Conservation (phyloP, 441 rosid genomes). For the Cnidoscolus chayamansa region DNA sequence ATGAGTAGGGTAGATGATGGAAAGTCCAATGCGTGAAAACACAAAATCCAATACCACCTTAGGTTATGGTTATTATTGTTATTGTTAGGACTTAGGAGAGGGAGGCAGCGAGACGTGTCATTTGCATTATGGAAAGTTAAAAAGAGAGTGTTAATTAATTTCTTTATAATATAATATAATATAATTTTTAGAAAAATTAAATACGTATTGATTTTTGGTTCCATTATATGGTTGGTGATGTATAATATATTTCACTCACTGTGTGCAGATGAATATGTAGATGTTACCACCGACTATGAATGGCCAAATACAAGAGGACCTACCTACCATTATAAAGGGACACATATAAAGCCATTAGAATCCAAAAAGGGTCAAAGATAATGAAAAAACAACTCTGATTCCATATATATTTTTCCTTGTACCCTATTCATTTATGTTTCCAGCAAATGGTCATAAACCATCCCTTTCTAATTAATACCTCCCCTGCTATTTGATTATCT, state of each 20-base stretch:
- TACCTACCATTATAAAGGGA: conserved; percentile 13
- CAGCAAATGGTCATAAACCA: too few relatives aligned
- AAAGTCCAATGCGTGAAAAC: conserved; percentile 12
- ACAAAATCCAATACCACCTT: conserved; percentile 20
- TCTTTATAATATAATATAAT: too few relatives aligned
- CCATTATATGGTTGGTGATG: too few relatives aligned
- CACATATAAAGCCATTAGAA: neutral
- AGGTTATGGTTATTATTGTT: neutral
- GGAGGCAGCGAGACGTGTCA: conserved; percentile 11
- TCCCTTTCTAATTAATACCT: too few relatives aligned
- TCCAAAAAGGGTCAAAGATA: neutral
- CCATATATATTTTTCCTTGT: neutral
- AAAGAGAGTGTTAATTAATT: too few relatives aligned
- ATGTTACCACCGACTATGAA: neutral
- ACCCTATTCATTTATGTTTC: too few relatives aligned
- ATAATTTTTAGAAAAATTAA: too few relatives aligned
- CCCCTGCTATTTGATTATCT: too few relatives aligned
- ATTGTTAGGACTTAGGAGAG: neutral
- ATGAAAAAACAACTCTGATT: neutral
- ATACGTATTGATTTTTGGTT: too few relatives aligned
- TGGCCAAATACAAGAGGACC: conserved; percentile 13
- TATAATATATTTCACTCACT: too few relatives aligned
- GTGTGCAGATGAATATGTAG: neutral
- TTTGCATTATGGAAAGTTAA: too few relatives aligned
- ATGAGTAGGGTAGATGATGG: conserved; percentile 3